Percentiles rank a stretch among this genome's conserved stretches.
phyloP scores from a whole-genome alignment of 345 rosid genomes.

The Citrus maxima region DNA sequence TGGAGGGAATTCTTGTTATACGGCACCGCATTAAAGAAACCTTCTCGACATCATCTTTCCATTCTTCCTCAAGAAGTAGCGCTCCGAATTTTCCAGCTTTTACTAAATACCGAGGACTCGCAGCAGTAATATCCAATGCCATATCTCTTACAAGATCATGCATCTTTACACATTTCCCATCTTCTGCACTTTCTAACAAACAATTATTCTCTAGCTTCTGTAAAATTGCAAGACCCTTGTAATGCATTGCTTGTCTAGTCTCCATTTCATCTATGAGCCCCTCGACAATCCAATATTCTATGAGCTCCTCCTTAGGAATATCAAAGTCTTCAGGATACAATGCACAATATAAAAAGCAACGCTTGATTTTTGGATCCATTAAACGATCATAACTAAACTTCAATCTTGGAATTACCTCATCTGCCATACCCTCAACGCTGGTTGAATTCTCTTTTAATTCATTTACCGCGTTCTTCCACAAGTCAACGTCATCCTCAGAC shows the following conservation, averaged over 20 bases:
- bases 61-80: conserved; percentile 8
- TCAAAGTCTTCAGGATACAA: conserved; percentile 14
- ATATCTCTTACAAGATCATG: conserved; percentile 23
- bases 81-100: conserved; percentile 12
- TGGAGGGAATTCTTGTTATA: neutral
- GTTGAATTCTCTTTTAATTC: neutral
- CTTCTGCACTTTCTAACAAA: conserved; percentile 4
- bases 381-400: neutral
- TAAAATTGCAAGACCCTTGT: conserved; percentile 14
- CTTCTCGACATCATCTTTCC: conserved; percentile 16
- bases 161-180: conserved; percentile 10
- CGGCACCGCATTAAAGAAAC: neutral
- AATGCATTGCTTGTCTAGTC: conserved; percentile 2
- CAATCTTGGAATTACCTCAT: too few relatives aligned
- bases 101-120: conserved; percentile 10
- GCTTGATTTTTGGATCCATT: neutral
- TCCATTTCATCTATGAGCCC: conserved; percentile 6
- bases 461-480: conserved; percentile 8
- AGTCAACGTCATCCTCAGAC: accelerated
- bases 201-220: conserved; percentile 13
- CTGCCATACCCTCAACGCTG: neutral
- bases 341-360: conserved; percentile 18
- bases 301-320: conserved; percentile 10
- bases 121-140: conserved; percentile 17
- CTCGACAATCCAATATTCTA: conserved; percentile 17